These are phyloP conservation scores for Acanthamoeba lenticulata DNA, from an alignment of 208 protist species.

Conservation along the genomic window DNA sequence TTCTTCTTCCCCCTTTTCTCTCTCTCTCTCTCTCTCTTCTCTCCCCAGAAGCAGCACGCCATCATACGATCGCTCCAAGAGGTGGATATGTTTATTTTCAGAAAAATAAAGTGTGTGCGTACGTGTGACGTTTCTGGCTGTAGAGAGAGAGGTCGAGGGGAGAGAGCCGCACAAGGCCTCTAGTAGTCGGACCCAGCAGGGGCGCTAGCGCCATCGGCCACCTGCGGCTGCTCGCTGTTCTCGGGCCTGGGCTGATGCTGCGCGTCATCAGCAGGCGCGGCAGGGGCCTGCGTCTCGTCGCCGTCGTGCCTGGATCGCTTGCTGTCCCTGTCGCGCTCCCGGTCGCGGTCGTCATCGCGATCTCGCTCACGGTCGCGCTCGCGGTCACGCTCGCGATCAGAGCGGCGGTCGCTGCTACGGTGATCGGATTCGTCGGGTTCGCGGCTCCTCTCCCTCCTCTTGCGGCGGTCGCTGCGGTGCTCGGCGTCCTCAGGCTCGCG, in stretches of 20 bases:
- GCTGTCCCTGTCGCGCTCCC: constrained; percentile 37
- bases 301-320: neutral
- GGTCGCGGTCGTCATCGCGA: neutral
- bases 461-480: neutral
- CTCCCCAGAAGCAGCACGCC: too few relatives aligned
- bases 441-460: constrained; percentile 22
- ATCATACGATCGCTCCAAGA: too few relatives aligned
- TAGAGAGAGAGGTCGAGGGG: neutral
- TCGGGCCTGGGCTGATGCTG: neutral
- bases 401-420: constrained; percentile 3
- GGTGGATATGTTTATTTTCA: too few relatives aligned
- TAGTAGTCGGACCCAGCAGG: neutral
- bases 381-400: neutral
- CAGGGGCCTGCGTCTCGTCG: neutral
- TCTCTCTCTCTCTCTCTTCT: too few relatives aligned
- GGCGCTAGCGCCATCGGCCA: neutral
- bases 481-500: neutral
- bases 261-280: too few relatives aligned
- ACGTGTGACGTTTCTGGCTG: neutral
- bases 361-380: neutral
- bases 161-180: neutral
- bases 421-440: neutral
- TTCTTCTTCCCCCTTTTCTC: too few relatives aligned
- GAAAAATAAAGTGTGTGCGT: too few relatives aligned
- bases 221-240: neutral